Evolutionary conservation across 805 yeast genomes (phyloP), one percentile per base, ranked within the genome.

Genomic region (Naumovozyma castellii): DNA sequence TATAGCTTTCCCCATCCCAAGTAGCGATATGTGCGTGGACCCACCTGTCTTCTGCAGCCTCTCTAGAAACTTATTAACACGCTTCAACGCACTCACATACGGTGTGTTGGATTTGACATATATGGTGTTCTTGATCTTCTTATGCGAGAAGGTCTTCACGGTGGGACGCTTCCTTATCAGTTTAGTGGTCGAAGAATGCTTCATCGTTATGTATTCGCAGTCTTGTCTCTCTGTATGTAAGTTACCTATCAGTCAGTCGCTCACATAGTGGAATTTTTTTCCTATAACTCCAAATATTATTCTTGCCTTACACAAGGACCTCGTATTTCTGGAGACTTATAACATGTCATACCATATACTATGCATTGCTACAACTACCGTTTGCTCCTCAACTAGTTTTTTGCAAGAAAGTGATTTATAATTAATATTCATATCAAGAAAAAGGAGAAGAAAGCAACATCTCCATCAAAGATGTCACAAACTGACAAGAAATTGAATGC

Each of bases 1-100:
- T 8, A 82, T 75, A 8, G 88, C 73, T 41, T 67, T 70, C 1
- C 95, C 95, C 81, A 84, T 78, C 0, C 94, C 96, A 40, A 74
- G 60, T 2, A 87, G 70, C 0, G 71, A 66, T 5, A 85, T 67
- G 51, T 65, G 73, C 14, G 36, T 34, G 19, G 64, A 63, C 15
- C 58, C 61, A n/a, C 65, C 62, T 10, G 65, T 66, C 30, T 65
- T 67, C 40, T 68, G 68, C 41, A 75, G 66, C 35, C 67, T 69
- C 4, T 57, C 62, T 17, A 85, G 56, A 38, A 69, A 64, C 51
- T 75, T 76, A 32, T 68, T 68, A 2, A 80, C 71, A 38, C 83
- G 68, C 51, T 85, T 85, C 32, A 85, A 51, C 0, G 83, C 86
- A 9, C 90, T 74, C 10, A 84, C 68, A 50, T 69, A 83, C 2